A percentile compares a stretch with the other conserved stretches of the same genome.
These are phyloP conservation scores for Candida michaelii DNA, from an alignment of 805 yeast genomes.

Conservation along the genomic window DNA sequence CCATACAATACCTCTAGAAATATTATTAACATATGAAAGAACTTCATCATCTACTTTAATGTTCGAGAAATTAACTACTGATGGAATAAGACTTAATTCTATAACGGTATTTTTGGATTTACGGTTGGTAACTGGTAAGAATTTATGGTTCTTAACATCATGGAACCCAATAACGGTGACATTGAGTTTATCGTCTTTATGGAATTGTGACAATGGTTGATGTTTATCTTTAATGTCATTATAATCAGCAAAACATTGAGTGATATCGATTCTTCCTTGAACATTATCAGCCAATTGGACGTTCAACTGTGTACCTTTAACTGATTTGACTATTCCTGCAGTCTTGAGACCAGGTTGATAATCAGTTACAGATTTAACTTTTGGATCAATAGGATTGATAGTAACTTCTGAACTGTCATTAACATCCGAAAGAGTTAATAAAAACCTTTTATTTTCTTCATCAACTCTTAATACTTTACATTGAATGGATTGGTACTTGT, in stretches of 20 bases:
- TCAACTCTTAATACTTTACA: constrained; percentile 69
- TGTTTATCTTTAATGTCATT: constrained; percentile 56
- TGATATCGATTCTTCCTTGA: constrained; percentile 76
- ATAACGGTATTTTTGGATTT: constrained; percentile 54
- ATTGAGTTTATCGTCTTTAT: constrained; percentile 54
- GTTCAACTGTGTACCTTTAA: constrained; percentile 72
- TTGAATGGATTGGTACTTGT: constrained; percentile 66
- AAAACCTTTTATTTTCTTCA: constrained; percentile 66
- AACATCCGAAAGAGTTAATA: constrained; percentile 55
- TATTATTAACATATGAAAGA: constrained; percentile 65
- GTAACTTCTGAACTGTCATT: constrained; percentile 25
- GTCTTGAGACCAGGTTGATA: constrained; percentile 60
- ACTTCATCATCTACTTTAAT: constrained; percentile 51
- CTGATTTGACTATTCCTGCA: constrained; percentile 56
- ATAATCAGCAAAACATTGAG: constrained; percentile 59
- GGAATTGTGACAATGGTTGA: constrained; percentile 60
- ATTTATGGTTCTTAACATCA: constrained; percentile 66
- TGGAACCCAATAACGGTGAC: constrained; percentile 76
- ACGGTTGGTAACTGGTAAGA: constrained; percentile 60
- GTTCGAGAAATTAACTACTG: constrained; percentile 40
- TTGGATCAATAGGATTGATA: constrained; percentile 60
- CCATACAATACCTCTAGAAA: constrained; percentile 61
- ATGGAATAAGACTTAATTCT: constrained; percentile 61
- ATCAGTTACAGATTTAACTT: constrained; percentile 50
- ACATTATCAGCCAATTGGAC: constrained; percentile 74